Evolutionary conservation across 352 stramenopile genomes (phyloP), one percentile per base, ranked within the genome.

Genomic region (Globisporangium canariense): DNA sequence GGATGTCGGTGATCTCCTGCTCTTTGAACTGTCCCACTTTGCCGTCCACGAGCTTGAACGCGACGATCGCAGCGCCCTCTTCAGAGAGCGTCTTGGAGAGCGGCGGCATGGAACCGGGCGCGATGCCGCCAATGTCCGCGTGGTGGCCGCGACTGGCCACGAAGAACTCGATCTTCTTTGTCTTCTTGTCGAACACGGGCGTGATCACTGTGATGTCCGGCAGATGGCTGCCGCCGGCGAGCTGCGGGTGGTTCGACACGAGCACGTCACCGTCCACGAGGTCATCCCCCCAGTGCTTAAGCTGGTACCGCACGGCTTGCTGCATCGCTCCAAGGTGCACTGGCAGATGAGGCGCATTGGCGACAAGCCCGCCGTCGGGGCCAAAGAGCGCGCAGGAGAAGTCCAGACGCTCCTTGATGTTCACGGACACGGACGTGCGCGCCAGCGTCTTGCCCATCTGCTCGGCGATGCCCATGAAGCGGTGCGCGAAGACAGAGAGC

Each of bases 161-260:
- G 70, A 99, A 99, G 68, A 99, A 99, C 47, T 98, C 89, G 50
- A 99, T 98, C 53, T 96, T 83, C 32, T 91, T 76, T 11, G 75
- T 85, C 22, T 75, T 76, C 58, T 96, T 79, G 62, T 97, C 82
- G 75, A 99, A 99, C 2, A 99, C 97, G 34, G 98, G 98, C n/a
- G 98, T 99, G 60, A 99, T 99, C 4, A 99, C 98, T 5, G 97
- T 99, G 67, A 99, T 99, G 73, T 99, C 98, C 1, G 98, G 97
- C n/a, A 99, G 75, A 70, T 99, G 97, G 38, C 78, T 96, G 16
- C 97, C 98, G 41, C 98, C 98, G 22, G 98, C 98, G 45, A 99
- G 83, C 67, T 99, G 97, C 34, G 98, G 98, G 76, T 99, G 97
- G 79, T 99, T 99, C 5, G 94, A 99, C 8, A 99, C 93, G 34